Percentiles rank a stretch among this genome's conserved stretches.
These are phyloP conservation scores for Blastobotrys americana DNA, from an alignment of 805 yeast genomes.

Conservation along the genomic window DNA sequence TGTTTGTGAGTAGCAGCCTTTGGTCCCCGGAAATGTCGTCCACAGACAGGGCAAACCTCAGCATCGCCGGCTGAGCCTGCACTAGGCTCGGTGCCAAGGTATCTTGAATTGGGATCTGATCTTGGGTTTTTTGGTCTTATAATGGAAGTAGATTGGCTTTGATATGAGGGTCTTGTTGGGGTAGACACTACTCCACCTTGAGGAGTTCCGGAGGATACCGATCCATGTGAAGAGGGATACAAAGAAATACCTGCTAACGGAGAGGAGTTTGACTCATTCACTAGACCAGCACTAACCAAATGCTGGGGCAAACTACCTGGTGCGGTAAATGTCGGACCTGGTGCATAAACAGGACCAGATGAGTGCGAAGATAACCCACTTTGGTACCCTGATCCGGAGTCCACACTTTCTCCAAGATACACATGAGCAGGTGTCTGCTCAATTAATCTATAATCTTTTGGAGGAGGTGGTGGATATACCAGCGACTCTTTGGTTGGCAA, in stretches of 20 bases:
- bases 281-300: background rate
- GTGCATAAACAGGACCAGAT: background rate
- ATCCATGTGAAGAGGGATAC: too few relatives aligned
- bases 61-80: constrained; percentile 18
- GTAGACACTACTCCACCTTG: background rate
- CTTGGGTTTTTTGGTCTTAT: background rate
- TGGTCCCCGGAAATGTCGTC: constrained; percentile 40
- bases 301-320: background rate
- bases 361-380: background rate
- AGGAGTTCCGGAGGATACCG: too few relatives aligned
- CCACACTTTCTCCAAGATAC: background rate
- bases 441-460: constrained; percentile 1
- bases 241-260: background rate
- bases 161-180: background rate
- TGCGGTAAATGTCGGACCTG: background rate
- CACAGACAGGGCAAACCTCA: constrained; percentile 38
- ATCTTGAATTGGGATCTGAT: constrained; percentile 4
- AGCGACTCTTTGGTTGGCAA: too few relatives aligned
- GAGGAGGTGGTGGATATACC: constrained; percentile 8
- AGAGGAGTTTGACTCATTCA: background rate
- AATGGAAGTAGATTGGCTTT: background rate
- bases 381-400: background rate
- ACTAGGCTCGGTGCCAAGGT: constrained; percentile 4
- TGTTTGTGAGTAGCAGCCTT: constrained; percentile 42
- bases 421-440: background rate